Base-by-base conservation (phyloP, 176 grass and related monocot species). In the Eragrostis curvula region DNA sequence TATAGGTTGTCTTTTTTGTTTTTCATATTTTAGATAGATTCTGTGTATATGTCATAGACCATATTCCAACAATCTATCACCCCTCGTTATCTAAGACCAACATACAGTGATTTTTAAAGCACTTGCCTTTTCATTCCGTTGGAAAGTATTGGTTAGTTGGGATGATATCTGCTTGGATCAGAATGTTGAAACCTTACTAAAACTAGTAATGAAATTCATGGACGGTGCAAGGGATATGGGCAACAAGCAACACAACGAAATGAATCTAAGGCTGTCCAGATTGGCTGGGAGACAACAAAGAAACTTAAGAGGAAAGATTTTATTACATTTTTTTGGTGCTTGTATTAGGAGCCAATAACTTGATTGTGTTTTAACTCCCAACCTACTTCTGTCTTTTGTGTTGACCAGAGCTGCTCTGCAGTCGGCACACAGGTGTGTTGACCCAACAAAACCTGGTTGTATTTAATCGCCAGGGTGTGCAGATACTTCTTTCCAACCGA, bases 401-500 rank as follows among this genome's bases (percentile, higher is more conserved):
- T 23, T 75, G 72, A 58, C 32, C 30, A 58, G 27, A 70, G 27
- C n/a, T 45, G n/a, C n/a, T 58, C 21, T 76, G n/a, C 13, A 21
- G n/a, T n/a, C n/a, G n/a, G n/a, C n/a, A n/a, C 46, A 28, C 59
- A 27, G 60, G 29, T 46, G 45, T 2, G 12, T 83, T 82, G 44
- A 81, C n/a, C 65, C 17, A 52, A 56, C 44, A 66, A 66, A 72
- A 70, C 49, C n/a, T 57, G 40, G 40, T 74, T 85, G 70, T 68
- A 67, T 77, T 72, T 67, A 79, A 65, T 73, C 59, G 21, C 21
- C 89, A 98, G 96, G 96, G 96, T 65, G 88, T 73, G 85, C 96
- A 29, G 96, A 98, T 86, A 96, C 81, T 96, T 96, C 79, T 96
- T 98, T 77, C 93, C 96, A 60, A 96, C 93, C 65, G 87, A 98